Evolutionary conservation across 805 yeast genomes (phyloP).

Genomic region (Cyberlindnera americana): DNA sequence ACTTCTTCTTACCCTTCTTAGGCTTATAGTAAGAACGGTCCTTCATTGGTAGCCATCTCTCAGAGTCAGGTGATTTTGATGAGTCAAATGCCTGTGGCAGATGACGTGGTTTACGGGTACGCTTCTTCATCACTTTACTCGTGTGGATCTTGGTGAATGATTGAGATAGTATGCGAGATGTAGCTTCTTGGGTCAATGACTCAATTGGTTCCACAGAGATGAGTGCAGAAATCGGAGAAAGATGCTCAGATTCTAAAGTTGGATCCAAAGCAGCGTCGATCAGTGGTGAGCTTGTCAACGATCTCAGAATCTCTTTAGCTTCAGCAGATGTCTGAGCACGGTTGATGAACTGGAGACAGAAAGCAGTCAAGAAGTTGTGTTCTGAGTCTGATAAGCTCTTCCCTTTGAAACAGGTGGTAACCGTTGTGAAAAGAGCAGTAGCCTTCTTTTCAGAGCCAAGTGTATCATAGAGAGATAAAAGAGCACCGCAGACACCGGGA

Average conservation of each 20-base stretch:
- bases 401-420: background rate
- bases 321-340: slow-evolving; percentile 4
- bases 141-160: background rate
- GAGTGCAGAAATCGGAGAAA: slow-evolving; percentile 5
- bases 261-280: slow-evolving; percentile 8
- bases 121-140: slow-evolving; percentile 27
- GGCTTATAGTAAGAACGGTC: slow-evolving; percentile 84
- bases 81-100: slow-evolving; percentile 41
- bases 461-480: slow-evolving; percentile 47
- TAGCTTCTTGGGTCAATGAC: slow-evolving; percentile 3
- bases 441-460: slow-evolving; percentile 37
- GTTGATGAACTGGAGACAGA: slow-evolving; percentile 6
- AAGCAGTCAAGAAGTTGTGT: slow-evolving; percentile 3
- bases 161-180: slow-evolving; percentile 7
- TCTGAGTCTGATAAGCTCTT: background rate
- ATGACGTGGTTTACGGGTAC: slow-evolving; percentile 32
- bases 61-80: slow-evolving; percentile 48
- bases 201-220: slow-evolving; percentile 1
- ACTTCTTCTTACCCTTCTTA: slow-evolving; percentile 48
- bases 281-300: slow-evolving; percentile 3
- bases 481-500: slow-evolving; percentile 50
- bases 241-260: background rate
- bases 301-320: slow-evolving; percentile 7
- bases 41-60: slow-evolving; percentile 89
- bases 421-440: slow-evolving; percentile 27